phyloP scores from a whole-genome alignment of 306 rosid species.

The Rubus parviflorus region DNA sequence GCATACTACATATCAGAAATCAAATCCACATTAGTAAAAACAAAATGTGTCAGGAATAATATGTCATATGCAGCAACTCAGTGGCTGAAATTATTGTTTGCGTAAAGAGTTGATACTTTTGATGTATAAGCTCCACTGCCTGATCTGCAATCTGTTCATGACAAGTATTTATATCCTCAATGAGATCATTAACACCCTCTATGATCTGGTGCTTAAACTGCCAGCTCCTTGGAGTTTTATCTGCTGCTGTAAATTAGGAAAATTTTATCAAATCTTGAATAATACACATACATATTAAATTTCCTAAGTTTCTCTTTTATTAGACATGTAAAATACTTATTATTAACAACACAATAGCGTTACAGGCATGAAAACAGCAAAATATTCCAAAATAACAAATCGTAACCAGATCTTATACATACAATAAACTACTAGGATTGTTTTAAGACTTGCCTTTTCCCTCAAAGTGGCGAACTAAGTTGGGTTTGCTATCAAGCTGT shows the following conservation, averaged over 20 bases:
- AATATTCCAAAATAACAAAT: neutral
- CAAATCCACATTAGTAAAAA: neutral
- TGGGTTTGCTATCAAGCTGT: constrained; percentile 2
- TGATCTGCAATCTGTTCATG: constrained; percentile 22
- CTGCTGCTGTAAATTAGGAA: constrained; percentile 3
- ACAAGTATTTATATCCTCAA: constrained; percentile 24
- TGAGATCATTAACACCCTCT: constrained; percentile 17
- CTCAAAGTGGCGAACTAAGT: neutral
- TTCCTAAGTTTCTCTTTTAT: neutral
- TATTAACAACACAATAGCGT: neutral
- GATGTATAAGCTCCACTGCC: constrained; percentile 21
- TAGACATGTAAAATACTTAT: neutral
- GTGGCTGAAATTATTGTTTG: neutral
- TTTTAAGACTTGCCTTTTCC: constrained; percentile 10
- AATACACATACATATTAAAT: neutral
- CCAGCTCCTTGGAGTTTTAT: neutral
- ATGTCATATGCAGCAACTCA: neutral
- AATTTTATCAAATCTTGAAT: neutral
- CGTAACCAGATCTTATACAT: neutral
- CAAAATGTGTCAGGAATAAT: neutral
- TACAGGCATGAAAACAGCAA: neutral
- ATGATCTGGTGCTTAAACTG: constrained; percentile 4
- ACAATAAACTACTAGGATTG: neutral
- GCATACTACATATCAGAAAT: neutral
- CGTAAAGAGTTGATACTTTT: neutral